Evolutionary conservation across 1,139 yeast species (phyloP).

Genomic region (Starmera stellimalicola): DNA sequence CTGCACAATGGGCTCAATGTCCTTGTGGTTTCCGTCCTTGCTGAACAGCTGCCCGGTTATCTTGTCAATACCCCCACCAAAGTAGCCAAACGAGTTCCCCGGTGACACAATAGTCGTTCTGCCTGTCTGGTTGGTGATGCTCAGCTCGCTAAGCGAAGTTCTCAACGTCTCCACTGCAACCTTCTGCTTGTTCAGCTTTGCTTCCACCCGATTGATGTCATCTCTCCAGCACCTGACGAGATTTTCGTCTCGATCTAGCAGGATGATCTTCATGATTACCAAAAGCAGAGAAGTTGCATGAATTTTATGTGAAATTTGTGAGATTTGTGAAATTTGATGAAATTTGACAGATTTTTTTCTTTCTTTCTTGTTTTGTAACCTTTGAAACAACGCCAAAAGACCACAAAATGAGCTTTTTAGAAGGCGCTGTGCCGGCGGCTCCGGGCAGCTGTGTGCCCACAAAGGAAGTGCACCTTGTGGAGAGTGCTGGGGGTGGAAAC

Average conservation of each 20-base stretch:
- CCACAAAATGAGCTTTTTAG: no score
- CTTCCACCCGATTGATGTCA: background rate
- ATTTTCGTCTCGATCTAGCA: background rate
- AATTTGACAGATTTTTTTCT: no score
- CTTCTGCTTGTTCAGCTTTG: background rate
- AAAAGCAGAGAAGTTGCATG: no score
- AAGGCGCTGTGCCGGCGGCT: no score
- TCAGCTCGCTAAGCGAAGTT: background rate
- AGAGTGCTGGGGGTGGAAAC: no score
- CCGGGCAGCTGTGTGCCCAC: no score
- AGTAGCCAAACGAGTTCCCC: slow-evolving; percentile 40
- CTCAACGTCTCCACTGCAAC: background rate
- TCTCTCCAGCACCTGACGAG: background rate
- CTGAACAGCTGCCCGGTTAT: slow-evolving; percentile 20
- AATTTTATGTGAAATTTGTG: no score
- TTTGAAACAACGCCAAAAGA: no score
- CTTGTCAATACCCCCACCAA: slow-evolving; percentile 45
- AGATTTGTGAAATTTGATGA: no score
- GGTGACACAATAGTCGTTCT: slow-evolving; percentile 35
- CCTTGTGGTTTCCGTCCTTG: slow-evolving; percentile 6
- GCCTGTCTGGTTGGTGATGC: background rate
- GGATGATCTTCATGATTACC: slow-evolving; percentile 1
- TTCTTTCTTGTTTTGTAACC: no score
- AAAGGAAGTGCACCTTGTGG: no score
- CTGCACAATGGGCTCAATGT: background rate